Base-by-base conservation (phyloP, 2,329 filamentous ascomycete genomes). In the Neoarthrinium moseri region DNA sequence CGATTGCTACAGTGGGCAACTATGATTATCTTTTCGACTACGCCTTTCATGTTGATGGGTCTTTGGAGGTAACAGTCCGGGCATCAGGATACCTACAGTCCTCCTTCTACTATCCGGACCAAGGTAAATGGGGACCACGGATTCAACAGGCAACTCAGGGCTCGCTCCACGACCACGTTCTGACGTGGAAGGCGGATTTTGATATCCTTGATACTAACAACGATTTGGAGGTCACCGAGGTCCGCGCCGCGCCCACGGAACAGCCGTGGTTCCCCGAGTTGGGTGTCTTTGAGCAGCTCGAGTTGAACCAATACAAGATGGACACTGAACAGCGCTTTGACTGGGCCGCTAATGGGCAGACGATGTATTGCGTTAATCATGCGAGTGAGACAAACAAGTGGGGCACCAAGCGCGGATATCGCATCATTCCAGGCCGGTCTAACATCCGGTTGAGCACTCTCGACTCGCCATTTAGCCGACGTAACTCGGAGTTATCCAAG, bases 331-430 rank as follows among this genome's bases (percentile, higher is more conserved):
- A 51, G 17, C 50, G 55, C 12, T 48, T 69, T 15, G 55, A 64
- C 54, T 69, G 65, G 63, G 57, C 60, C 1, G 54, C 59, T 41
- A 72, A 71, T 58, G 57, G 59, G 13, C 59, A 66, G 38, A 49
- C 59, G 45, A 67, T 69, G 62, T 73, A 68, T 58, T 51, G 60
- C 46, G 56, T 73, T 40, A 63, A 70, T 48, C 63, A 63, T 56
- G 54, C 62, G 23, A 52, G 56, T 35, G 44, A 51, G 37, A 63
- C 50, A 32, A 73, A 74, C 55, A 54, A 55, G 17, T 73, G 69
- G 68, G 70, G 69, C 27, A 60, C 67, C 47, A 51, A 59, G 20
- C 62, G 65, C 36, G 71, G 70, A 6, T 74, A 73, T 56, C 66
- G 71, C 45, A 67, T 74, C 49, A 59, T 69, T 3, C 68, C 57